Percentiles rank a stretch among this genome's conserved stretches.
Conservation (phyloP, 129 eudicot genomes). For the Centella asiatica region DNA sequence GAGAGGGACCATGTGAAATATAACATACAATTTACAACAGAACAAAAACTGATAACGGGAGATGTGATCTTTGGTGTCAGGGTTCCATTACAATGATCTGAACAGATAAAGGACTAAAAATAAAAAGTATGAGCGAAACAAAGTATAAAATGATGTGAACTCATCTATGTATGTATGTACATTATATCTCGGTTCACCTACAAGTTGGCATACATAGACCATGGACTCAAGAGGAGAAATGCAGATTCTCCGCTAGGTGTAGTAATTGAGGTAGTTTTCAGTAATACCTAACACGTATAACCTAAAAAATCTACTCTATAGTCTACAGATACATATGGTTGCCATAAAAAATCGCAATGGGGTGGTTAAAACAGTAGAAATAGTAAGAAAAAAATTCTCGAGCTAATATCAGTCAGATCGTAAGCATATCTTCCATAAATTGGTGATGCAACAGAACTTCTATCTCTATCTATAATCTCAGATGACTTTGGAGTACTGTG, state of each 20-base stretch:
- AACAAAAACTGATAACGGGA: too few relatives aligned
- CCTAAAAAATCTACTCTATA: not conserved
- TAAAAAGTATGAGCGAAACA: not conserved
- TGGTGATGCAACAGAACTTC: constrained; percentile 25
- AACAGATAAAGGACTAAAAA: too few relatives aligned
- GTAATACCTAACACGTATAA: not conserved
- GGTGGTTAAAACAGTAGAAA: constrained; percentile 21
- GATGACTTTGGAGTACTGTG: constrained; percentile 11
- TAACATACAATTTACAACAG: too few relatives aligned
- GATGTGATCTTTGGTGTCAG: not conserved
- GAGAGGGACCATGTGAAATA: too few relatives aligned
- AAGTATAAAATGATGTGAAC: not conserved
- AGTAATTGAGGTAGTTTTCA: not conserved
- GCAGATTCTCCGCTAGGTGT: not conserved
- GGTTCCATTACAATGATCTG: not conserved
- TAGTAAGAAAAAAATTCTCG: constrained; percentile 23
- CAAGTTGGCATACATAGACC: too few relatives aligned
- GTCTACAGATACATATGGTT: not conserved
- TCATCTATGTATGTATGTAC: not conserved
- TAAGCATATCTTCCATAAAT: constrained; percentile 10
- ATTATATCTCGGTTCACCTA: not conserved
- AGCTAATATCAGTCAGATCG: constrained; percentile 14
- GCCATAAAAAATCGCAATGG: not conserved
- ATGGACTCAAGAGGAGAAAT: too few relatives aligned
- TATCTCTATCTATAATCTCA: constrained; percentile 16